Evolutionary conservation across 495 filamentous ascomycete genomes (phyloP).

Genomic region (Penicillium coprophilum): DNA sequence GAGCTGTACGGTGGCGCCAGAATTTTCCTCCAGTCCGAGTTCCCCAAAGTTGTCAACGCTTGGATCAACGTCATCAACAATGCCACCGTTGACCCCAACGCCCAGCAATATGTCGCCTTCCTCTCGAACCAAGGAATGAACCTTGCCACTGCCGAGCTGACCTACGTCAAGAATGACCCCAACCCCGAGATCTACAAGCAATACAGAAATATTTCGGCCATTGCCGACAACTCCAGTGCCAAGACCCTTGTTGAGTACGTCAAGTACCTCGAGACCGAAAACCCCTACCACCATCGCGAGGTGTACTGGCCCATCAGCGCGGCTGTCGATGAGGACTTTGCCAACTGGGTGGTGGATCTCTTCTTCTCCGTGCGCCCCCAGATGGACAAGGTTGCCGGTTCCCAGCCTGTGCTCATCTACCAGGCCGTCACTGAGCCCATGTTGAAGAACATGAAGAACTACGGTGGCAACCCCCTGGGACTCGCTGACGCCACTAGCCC

Average conservation of each 20-base stretch:
- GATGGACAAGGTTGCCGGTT: conserved; percentile 36
- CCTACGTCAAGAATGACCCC: conserved; percentile 40
- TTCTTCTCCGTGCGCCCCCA: conserved; percentile 36
- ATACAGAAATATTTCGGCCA: conserved; percentile 37
- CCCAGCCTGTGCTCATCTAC: conserved; percentile 46
- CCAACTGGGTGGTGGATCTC: conserved; percentile 35
- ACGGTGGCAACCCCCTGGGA: conserved; percentile 56
- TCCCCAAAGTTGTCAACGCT: conserved; percentile 33
- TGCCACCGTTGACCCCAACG: conserved; percentile 38
- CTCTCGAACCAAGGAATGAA: conserved; percentile 29
- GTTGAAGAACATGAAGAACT: conserved; percentile 38
- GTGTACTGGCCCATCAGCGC: conserved; percentile 47
- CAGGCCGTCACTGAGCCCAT: conserved; percentile 47
- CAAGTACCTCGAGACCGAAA: conserved; percentile 37
- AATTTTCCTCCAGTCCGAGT: conserved; percentile 43
- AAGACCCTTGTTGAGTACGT: conserved; percentile 48
- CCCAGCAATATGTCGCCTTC: conserved; percentile 48
- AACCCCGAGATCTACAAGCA: conserved; percentile 45
- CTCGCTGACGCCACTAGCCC: conserved; percentile 40
- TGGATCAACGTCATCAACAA: conserved; percentile 40
- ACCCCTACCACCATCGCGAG: conserved; percentile 46
- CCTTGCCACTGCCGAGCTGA: conserved; percentile 38
- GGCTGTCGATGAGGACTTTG: conserved; percentile 33
- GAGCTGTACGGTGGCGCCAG: conserved; percentile 43
- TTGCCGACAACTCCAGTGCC: conserved; percentile 39